Evolutionary conservation across 75 land plant species (phyloP), one percentile per base, ranked within the genome.

Genomic region (Selaginella moellendorffii): DNA sequence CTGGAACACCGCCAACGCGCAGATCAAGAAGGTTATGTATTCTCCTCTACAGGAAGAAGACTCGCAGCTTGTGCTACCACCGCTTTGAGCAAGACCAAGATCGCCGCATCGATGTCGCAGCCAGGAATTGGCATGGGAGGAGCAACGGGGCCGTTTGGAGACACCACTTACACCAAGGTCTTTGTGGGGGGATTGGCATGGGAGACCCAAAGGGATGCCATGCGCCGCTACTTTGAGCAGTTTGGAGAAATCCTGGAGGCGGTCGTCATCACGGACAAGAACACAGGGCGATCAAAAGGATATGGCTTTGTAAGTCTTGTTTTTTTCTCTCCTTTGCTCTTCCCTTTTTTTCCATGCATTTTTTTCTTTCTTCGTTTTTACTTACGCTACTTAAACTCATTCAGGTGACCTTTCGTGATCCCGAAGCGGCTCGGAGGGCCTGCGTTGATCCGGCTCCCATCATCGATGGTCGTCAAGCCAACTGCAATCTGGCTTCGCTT

Each of bases 381-480:
- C 27, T 1, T 28, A 14, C 54, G 68, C 9, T 21, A 23, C 24
- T 19, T 0, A 22, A 26, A 23, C 46, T 51, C n/a, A n/a, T 68
- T 23, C 71, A 90, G 97, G 97, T 90, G 21, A 90, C 97, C 29
- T 91, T 91, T 56, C 71, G 84, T 12, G 97, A 91, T 31, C 74
- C 92, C 0, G 92, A 87, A 5, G 81, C 86, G 0, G 97, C 92
- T 10, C 80, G 77, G 77, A 82, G 76, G 63, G 97, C 97, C 26
- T 91, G 97, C 67, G 81, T 72, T 22, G 97, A 91, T 79, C 78
- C 84, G 2, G 61, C 88, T 56, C 92, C 92, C 2, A 84, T 91
- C 54, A 91, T 91, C 18, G 97, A 90, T 69, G 97, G 97, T 0
- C 69, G 97, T 59, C 81, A 87, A 70, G 92, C 92, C 31, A 91